Percentiles rank a stretch among this genome's conserved stretches.
Conservation (phyloP, 139 green algal genomes). For the Coelastrella sp. region DNA sequence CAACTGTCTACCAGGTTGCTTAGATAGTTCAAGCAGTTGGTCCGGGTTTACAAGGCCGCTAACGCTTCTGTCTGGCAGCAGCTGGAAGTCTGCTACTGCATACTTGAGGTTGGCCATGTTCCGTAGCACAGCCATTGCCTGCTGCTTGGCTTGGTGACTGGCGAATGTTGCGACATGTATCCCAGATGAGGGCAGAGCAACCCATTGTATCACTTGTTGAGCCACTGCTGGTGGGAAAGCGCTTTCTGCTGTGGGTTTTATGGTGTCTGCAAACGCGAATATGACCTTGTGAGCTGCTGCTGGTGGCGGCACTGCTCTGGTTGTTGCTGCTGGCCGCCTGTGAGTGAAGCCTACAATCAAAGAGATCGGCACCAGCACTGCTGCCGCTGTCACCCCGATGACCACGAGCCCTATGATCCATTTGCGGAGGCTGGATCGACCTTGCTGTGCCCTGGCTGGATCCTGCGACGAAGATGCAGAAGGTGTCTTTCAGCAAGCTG, state of each 20-base stretch:
- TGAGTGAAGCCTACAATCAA: conserved; percentile 8
- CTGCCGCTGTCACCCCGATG: not conserved
- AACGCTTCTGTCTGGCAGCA: not conserved
- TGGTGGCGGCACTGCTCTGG: not conserved
- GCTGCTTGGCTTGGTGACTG: conserved; percentile 9
- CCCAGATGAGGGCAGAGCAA: not conserved
- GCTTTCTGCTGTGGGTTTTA: not conserved
- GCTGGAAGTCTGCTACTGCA: conserved; percentile 10
- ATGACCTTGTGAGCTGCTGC: not conserved
- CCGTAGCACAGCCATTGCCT: not conserved
- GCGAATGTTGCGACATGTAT: conserved; percentile 19
- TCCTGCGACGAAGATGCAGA: not conserved
- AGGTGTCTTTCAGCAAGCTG: not conserved
- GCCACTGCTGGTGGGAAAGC: not conserved
- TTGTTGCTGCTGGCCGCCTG: not conserved
- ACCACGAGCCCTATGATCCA: not conserved
- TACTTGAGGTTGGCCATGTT: not conserved
- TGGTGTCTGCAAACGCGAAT: not conserved
- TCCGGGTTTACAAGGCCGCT: not conserved
- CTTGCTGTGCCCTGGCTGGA: not conserved
- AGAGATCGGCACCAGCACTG: conserved; percentile 17
- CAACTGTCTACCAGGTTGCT: not conserved
- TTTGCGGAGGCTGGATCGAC: not conserved
- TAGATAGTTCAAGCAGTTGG: conserved; percentile 28
- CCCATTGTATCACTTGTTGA: not conserved